phyloP scores from a whole-genome alignment of 805 yeast species.

The Lachancea sp. region DNA sequence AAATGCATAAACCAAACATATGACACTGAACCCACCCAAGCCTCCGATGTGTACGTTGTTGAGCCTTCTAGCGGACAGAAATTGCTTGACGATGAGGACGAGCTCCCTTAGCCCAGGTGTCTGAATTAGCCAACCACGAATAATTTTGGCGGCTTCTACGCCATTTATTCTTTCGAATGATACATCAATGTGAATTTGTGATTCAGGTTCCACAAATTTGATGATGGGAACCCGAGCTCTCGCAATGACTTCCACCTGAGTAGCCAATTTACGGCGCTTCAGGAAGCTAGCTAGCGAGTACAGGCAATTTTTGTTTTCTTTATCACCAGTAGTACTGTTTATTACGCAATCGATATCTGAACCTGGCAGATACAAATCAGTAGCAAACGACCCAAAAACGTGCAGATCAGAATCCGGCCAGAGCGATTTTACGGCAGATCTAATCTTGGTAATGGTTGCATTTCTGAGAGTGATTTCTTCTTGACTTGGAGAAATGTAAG shows the following conservation, averaged over 20 bases:
- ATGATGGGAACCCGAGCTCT: conserved; percentile 91
- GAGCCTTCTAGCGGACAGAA: conserved; percentile 65
- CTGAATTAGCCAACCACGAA: conserved; percentile 62
- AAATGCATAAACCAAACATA: conserved; percentile 77
- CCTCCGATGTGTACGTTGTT: conserved; percentile 93
- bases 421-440: conserved; percentile 42
- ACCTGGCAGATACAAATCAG: conserved; percentile 88
- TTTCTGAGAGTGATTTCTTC: conserved; percentile 67
- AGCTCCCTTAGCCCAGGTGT: conserved; percentile 80
- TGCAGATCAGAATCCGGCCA: conserved; percentile 79
- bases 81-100: conserved; percentile 78
- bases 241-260: conserved; percentile 75
- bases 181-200: conserved; percentile 74
- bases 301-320: conserved; percentile 56
- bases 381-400: conserved; percentile 92
- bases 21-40: conserved; percentile 89
- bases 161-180: conserved; percentile 87
- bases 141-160: conserved; percentile 70
- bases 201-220: conserved; percentile 70
- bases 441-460: conserved; percentile 53
- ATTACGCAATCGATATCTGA: conserved; percentile 95
- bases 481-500: conserved; percentile 77
- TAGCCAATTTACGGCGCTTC: conserved; percentile 55
- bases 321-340: conserved; percentile 51
- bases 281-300: conserved; percentile 69